Percentiles rank a stretch among this genome's conserved stretches.
These are phyloP conservation scores for Salix suchowensis DNA, from an alignment of 345 rosid species.

Conservation along the genomic window DNA sequence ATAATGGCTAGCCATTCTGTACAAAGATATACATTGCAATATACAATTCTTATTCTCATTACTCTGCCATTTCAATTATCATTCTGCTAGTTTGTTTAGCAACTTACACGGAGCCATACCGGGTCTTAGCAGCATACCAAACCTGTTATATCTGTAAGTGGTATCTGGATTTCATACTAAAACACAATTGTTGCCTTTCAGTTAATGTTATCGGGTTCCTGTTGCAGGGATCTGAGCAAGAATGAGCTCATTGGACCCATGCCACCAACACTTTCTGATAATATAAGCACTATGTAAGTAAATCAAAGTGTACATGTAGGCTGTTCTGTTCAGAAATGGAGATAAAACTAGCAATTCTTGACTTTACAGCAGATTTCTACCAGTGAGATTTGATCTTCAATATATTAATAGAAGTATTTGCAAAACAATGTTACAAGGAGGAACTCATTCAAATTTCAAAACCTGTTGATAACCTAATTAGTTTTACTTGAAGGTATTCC, in stretches of 20 bases:
- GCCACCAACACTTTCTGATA: conserved; percentile 58
- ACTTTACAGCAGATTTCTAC: too few species aligned
- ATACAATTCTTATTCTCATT: too few species aligned
- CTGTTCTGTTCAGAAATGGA: too few species aligned
- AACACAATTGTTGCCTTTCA: background rate
- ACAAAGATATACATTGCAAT: too few species aligned
- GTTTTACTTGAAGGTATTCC: background rate
- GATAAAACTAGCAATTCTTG: too few species aligned
- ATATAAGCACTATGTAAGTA: conserved; percentile 67
- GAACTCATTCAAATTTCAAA: background rate
- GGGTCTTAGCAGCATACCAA: conserved; percentile 57
- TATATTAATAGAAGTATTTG: background rate
- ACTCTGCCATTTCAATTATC: too few species aligned
- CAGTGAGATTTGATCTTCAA: too few species aligned
- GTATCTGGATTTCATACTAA: background rate
- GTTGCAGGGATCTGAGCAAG: conserved; percentile 71
- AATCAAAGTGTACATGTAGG: too few species aligned
- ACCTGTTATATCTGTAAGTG: conserved; percentile 62
- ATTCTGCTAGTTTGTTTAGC: too few species aligned
- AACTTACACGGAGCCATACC: conserved; percentile 65
- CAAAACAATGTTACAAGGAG: background rate
- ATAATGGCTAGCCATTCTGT: too few species aligned
- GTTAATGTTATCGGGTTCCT: conserved; percentile 16
- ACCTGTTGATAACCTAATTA: background rate
- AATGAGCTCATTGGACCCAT: conserved; percentile 62